phyloP scores from a whole-genome alignment of 805 yeast genomes.

The Schizosaccharomyces octosporus region DNA sequence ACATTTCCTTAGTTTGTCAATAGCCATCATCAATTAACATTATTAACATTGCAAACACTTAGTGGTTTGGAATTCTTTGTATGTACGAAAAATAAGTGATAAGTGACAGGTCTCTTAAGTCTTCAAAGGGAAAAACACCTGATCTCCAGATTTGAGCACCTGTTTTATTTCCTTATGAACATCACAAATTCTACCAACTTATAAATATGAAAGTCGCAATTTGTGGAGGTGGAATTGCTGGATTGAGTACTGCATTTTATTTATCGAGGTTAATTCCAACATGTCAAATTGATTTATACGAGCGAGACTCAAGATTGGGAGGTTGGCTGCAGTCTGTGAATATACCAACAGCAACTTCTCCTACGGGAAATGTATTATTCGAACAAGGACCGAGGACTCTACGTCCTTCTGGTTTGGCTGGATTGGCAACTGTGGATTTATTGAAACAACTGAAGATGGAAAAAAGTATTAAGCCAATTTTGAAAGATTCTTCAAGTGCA shows the following conservation, averaged over 20 bases:
- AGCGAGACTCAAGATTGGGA: constrained; percentile 31
- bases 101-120: no score
- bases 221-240: constrained; percentile 69
- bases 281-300: constrained; percentile 29
- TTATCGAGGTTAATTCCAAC: constrained; percentile 12
- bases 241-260: constrained; percentile 49
- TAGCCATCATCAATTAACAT: no score
- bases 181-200: neutral
- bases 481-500: constrained; percentile 31
- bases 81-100: no score
- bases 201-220: neutral
- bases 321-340: constrained; percentile 44
- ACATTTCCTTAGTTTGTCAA: no score
- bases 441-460: constrained; percentile 21
- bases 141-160: neutral
- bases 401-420: constrained; percentile 24
- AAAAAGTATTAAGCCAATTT: constrained; percentile 31
- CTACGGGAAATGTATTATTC: constrained; percentile 17
- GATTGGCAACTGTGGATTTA: constrained; percentile 35
- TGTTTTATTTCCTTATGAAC: neutral
- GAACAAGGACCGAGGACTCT: constrained; percentile 87
- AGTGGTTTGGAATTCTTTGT: no score
- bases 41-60: no score
- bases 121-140: neutral
- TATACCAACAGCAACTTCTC: constrained; percentile 4